phyloP scores from a whole-genome alignment of 176 grass and related monocot genomes.

The Eragrostis curvula region DNA sequence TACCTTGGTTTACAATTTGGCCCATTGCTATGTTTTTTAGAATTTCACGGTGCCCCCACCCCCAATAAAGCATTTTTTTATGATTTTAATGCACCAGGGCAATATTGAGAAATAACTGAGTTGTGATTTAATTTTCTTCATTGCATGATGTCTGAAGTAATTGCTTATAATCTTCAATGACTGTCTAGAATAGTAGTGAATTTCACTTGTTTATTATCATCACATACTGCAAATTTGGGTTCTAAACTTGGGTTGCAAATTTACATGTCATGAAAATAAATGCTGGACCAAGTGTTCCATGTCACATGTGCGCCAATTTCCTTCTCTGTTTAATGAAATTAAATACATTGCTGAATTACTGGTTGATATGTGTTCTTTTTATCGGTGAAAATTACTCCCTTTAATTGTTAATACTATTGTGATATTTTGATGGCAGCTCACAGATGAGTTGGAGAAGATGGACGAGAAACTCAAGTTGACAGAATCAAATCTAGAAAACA shows the following conservation, averaged over 20 bases:
- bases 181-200: conserved; percentile 4
- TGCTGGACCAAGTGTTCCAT: conserved; percentile 11
- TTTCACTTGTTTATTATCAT: neutral
- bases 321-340: conserved; percentile 20
- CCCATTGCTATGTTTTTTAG: neutral
- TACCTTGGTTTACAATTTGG: conserved; percentile 20
- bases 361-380: neutral
- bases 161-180: neutral
- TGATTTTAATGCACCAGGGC: neutral
- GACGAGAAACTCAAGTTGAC: conserved; percentile 89
- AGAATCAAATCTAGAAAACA: conserved; percentile 83
- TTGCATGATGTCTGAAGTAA: neutral
- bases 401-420: conserved; percentile 34
- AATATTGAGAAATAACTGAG: neutral
- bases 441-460: conserved; percentile 85
- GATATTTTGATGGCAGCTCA: conserved; percentile 65
- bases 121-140: conserved; percentile 15
- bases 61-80: neutral
- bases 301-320: conserved; percentile 20
- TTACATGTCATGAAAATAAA: neutral
- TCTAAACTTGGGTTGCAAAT: neutral
- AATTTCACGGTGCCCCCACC: neutral
- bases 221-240: conserved; percentile 7
- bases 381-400: conserved; percentile 4
- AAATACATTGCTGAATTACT: conserved; percentile 24